phyloP scores from a whole-genome alignment of 2,329 filamentous ascomycete genomes.

The Cytospora mali region DNA sequence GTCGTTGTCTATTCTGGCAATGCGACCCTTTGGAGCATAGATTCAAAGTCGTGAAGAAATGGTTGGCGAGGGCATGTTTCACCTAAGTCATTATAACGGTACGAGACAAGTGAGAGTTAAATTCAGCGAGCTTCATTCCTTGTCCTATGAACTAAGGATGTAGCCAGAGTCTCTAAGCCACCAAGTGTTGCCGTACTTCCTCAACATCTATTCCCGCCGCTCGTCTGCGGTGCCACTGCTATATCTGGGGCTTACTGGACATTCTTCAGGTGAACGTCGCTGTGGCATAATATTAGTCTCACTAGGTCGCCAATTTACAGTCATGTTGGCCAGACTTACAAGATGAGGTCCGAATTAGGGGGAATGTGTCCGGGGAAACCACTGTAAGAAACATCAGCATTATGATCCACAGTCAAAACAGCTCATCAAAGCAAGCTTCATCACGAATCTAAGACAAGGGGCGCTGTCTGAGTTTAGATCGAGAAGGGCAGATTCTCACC shows the following conservation, averaged over 20 bases:
- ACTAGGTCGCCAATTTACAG: neutral
- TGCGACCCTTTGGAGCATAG: neutral
- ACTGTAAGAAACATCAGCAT: slow-evolving; percentile 46
- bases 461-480: slow-evolving; percentile 6
- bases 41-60: neutral
- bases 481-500: slow-evolving; percentile 46
- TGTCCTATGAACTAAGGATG: slow-evolving; percentile 1
- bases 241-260: slow-evolving; percentile 31
- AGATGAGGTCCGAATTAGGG: slow-evolving; percentile 73
- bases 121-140: neutral
- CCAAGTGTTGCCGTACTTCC: neutral
- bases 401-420: neutral
- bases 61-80: neutral
- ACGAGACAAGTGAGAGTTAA: neutral
- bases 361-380: slow-evolving; percentile 82
- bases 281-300: slow-evolving; percentile 31
- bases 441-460: neutral
- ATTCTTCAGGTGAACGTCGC: slow-evolving; percentile 41
- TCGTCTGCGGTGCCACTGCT: neutral
- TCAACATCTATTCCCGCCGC: neutral
- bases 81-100: neutral
- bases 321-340: slow-evolving; percentile 59
- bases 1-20: neutral
- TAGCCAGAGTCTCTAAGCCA: neutral
- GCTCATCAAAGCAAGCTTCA: neutral